Evolutionary conservation across 805 yeast species (phyloP).

Genomic region (Scheffersomyces stipitis): DNA sequence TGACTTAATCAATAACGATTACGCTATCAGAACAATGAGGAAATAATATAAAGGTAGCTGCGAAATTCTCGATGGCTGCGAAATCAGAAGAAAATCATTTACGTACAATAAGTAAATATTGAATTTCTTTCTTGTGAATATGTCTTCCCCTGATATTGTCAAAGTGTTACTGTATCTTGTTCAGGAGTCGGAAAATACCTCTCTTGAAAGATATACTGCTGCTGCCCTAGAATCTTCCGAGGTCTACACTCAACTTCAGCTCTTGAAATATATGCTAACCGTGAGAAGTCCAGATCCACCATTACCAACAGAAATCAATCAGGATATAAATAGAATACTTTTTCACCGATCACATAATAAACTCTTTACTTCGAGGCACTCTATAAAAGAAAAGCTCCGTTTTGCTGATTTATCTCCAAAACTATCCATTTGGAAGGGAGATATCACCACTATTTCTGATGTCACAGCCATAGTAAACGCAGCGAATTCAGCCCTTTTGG

Average conservation of each 20-base stretch:
- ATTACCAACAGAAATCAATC: neutral
- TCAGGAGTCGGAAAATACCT: neutral
- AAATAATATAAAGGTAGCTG: too few species aligned
- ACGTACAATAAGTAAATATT: too few species aligned
- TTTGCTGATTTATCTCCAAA: neutral
- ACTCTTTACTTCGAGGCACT: neutral
- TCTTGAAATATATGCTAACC: neutral
- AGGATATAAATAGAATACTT: neutral
- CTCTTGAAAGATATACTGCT: neutral
- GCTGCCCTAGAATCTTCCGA: neutral
- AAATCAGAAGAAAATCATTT: too few species aligned
- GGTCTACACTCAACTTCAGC: neutral
- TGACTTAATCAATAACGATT: too few species aligned
- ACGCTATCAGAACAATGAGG: too few species aligned
- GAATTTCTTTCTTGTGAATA: too few species aligned
- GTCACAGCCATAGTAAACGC: conserved; percentile 5
- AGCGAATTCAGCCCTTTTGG: conserved; percentile 2
- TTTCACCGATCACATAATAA: too few species aligned
- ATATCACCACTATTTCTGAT: conserved; percentile 3
- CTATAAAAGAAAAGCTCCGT: neutral
- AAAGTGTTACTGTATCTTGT: neutral
- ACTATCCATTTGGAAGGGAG: conserved; percentile 3
- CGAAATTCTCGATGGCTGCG: too few species aligned
- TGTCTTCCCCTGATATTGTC: neutral
- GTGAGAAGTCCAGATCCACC: neutral